phyloP scores from a whole-genome alignment of 2,329 filamentous ascomycete species.

The Paecilomyces sp. region DNA sequence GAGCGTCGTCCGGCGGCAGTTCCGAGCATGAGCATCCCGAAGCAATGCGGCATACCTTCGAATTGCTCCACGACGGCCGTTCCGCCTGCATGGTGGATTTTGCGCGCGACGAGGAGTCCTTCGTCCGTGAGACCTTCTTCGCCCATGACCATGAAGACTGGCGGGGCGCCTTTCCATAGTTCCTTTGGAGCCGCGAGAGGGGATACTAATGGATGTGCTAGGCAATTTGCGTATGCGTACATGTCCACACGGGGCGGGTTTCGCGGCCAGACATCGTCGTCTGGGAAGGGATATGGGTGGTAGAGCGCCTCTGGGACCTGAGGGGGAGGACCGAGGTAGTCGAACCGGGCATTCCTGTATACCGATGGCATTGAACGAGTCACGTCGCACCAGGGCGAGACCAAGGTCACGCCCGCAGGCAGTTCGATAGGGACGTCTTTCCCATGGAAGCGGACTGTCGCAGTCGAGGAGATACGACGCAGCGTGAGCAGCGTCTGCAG shows the following conservation, averaged over 20 bases:
- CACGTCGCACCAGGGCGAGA: slow-evolving; percentile 38
- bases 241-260: slow-evolving; percentile 36
- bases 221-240: slow-evolving; percentile 30
- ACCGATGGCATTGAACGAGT: slow-evolving; percentile 36
- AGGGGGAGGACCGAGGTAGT: slow-evolving; percentile 30
- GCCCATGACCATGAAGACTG: slow-evolving; percentile 33
- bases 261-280: slow-evolving; percentile 34
- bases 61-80: slow-evolving; percentile 33
- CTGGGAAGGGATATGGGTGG: slow-evolving; percentile 18
- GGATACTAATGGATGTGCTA: slow-evolving; percentile 35
- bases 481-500: slow-evolving; percentile 37
- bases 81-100: slow-evolving; percentile 29
- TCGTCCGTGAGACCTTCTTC: slow-evolving; percentile 38
- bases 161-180: slow-evolving; percentile 35
- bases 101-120: slow-evolving; percentile 30
- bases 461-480: slow-evolving; percentile 22
- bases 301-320: slow-evolving; percentile 15
- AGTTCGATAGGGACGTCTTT: slow-evolving; percentile 31
- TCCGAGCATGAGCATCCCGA: slow-evolving; percentile 51
- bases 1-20: slow-evolving; percentile 44
- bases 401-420: slow-evolving; percentile 32
- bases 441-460: slow-evolving; percentile 33
- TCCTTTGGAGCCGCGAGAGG: slow-evolving; percentile 27
- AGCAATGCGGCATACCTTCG: slow-evolving; percentile 42
- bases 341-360: slow-evolving; percentile 28